Percentiles rank a stretch among this genome's conserved stretches.
Conservation (phyloP, 129 eudicot genomes). For the Escallonia rubra region DNA sequence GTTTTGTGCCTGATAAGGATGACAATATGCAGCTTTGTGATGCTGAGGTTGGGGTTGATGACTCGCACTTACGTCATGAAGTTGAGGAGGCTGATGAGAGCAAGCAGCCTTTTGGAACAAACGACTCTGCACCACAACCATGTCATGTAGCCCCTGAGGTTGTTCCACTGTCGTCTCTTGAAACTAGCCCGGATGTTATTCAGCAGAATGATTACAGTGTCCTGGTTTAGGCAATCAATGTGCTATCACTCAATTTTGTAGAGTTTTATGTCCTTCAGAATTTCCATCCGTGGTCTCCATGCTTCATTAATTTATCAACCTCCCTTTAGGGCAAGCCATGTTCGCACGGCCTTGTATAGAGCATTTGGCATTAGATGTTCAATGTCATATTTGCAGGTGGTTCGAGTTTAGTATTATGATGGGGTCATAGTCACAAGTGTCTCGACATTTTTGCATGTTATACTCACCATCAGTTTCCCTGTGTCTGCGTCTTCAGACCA, state of each 20-base stretch:
- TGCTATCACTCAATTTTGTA: too few species aligned
- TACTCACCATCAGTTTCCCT: too few species aligned
- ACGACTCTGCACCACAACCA: conserved; percentile 8
- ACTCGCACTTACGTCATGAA: conserved; percentile 23
- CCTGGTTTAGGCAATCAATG: conserved; percentile 31
- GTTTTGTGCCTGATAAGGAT: conserved; percentile 36
- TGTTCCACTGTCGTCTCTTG: conserved; percentile 34
- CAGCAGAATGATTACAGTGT: conserved; percentile 54
- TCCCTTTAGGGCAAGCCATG: too few species aligned
- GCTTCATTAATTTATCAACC: too few species aligned
- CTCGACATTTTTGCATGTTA: too few species aligned
- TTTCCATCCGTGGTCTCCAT: too few species aligned
- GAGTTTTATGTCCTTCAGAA: not conserved
- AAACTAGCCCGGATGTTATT: conserved; percentile 38
- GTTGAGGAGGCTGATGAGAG: conserved; percentile 35
- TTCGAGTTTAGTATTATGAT: too few species aligned
- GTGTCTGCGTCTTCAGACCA: too few species aligned
- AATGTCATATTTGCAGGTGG: too few species aligned
- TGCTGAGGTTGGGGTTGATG: conserved; percentile 34
- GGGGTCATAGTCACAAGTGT: too few species aligned
- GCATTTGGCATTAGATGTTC: too few species aligned
- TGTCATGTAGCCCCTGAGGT: conserved; percentile 19
- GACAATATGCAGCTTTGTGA: conserved; percentile 40
- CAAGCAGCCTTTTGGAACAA: conserved; percentile 15
- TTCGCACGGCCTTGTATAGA: too few species aligned